These are phyloP conservation scores for Panaeolus cyanescens DNA, from an alignment of 768 basidiomycete species.

Conservation along the genomic window DNA sequence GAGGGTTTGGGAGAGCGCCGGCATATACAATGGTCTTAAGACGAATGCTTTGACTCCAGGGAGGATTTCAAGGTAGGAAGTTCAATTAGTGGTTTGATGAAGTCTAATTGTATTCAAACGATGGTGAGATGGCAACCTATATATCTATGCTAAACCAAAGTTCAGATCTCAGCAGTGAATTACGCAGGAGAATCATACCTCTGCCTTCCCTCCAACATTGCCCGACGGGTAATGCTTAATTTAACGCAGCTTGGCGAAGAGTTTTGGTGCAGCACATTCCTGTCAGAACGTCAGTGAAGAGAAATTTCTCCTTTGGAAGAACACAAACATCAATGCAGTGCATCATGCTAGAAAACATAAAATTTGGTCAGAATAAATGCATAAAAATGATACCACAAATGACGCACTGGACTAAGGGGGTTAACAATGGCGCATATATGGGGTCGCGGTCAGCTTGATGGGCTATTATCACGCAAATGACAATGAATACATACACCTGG, in stretches of 20 bases:
- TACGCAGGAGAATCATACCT: not conserved
- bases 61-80: not conserved
- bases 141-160: not conserved
- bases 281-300: constrained; percentile 16
- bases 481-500: constrained; percentile 23
- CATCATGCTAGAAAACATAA: constrained; percentile 65
- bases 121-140: not conserved
- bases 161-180: not conserved
- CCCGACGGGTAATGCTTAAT: not conserved
- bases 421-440: not conserved
- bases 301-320: not conserved
- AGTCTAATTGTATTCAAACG: not conserved
- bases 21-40: no score
- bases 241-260: constrained; percentile 77
- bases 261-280: constrained; percentile 70
- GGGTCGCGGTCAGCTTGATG: not conserved
- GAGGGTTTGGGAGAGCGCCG: no score
- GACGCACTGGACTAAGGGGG: constrained; percentile 65
- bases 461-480: not conserved
- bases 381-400: not conserved
- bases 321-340: constrained; percentile 84
- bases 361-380: constrained; percentile 10
- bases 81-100: not conserved
- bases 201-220: not conserved
- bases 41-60: not conserved